These are phyloP conservation scores for Dujonia santamariae DNA, from an alignment of 1,139 yeast genomes.

Conservation along the genomic window DNA sequence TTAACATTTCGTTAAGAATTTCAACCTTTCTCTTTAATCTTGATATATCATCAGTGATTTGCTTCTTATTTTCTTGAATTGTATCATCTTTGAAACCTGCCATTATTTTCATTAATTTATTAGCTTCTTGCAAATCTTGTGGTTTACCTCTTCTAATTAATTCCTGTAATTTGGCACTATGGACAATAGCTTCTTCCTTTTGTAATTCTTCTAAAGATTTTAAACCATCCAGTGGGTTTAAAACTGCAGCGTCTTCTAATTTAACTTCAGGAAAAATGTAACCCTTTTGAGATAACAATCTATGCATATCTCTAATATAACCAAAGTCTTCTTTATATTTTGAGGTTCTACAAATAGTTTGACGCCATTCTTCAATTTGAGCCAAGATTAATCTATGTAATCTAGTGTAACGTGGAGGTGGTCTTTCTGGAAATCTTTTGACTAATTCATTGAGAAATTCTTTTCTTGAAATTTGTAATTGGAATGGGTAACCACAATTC, in stretches of 20 bases:
- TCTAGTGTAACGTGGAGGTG: conserved; percentile 80
- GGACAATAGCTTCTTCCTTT: conserved; percentile 89
- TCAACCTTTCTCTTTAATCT: conserved; percentile 87
- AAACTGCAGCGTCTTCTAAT: conserved; percentile 87
- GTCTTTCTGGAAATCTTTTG: conserved; percentile 90
- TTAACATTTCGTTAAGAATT: conserved; percentile 84
- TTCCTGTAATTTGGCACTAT: conserved; percentile 93
- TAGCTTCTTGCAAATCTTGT: conserved; percentile 92
- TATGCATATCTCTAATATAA: conserved; percentile 93
- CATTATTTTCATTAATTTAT: conserved; percentile 94
- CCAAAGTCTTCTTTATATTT: conserved; percentile 89
- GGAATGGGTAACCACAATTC: conserved; percentile 97
- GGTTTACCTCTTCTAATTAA: conserved; percentile 94
- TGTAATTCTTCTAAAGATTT: conserved; percentile 89
- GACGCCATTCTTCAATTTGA: conserved; percentile 96
- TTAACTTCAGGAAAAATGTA: conserved; percentile 90
- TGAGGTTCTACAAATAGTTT: conserved; percentile 87
- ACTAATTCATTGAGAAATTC: conserved; percentile 93
- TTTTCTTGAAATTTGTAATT: conserved; percentile 88
- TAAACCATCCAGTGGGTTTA: conserved; percentile 86
- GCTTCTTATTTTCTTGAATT: conserved; percentile 65
- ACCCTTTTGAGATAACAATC: conserved; percentile 81
- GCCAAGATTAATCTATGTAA: conserved; percentile 84
- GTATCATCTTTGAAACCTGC: conserved; percentile 93
- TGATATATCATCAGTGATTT: conserved; percentile 80